These are phyloP conservation scores for Paraglomus brasilianum DNA, from an alignment of 192 early-diverging fungal species.

Conservation along the genomic window DNA sequence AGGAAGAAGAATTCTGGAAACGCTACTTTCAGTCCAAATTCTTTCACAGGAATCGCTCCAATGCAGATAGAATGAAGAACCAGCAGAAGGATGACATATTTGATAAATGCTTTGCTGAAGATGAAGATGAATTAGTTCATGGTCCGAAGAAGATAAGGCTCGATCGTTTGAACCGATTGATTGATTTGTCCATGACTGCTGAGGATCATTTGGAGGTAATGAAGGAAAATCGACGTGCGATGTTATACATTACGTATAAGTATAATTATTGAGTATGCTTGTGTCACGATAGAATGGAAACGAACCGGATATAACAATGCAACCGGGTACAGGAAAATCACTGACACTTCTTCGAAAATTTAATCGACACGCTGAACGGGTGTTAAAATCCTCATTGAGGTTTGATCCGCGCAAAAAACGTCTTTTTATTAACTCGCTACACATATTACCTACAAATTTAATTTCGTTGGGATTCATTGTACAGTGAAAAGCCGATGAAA, in stretches of 20 bases:
- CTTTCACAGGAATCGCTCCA: conserved; percentile 78
- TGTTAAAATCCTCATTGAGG: conserved; percentile 55
- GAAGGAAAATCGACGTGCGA: too few relatives aligned
- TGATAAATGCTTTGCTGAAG: conserved; percentile 71
- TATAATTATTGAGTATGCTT: not conserved
- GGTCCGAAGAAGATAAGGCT: conserved; percentile 49
- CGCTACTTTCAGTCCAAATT: conserved; percentile 80
- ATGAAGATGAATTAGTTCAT: conserved; percentile 57
- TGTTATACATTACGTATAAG: conserved; percentile 13
- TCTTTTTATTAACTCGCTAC: conserved; percentile 30
- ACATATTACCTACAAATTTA: not conserved
- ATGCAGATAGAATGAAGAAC: conserved; percentile 42
- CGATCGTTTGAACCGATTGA: conserved; percentile 56
- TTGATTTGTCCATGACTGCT: conserved; percentile 78
- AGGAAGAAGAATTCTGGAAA: conserved; percentile 85
- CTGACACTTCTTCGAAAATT: conserved; percentile 82
- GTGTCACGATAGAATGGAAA: conserved; percentile 57
- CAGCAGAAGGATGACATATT: conserved; percentile 72
- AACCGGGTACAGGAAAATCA: conserved; percentile 58
- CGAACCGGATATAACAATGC: conserved; percentile 81
- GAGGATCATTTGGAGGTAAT: conserved; percentile 76
- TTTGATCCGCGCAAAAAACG: conserved; percentile 29
- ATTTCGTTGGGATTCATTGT: not conserved
- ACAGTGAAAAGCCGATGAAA: not conserved
- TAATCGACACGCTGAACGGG: conserved; percentile 84